phyloP scores from a whole-genome alignment of 441 rosid genomes.

The Syzygium malaccense region DNA sequence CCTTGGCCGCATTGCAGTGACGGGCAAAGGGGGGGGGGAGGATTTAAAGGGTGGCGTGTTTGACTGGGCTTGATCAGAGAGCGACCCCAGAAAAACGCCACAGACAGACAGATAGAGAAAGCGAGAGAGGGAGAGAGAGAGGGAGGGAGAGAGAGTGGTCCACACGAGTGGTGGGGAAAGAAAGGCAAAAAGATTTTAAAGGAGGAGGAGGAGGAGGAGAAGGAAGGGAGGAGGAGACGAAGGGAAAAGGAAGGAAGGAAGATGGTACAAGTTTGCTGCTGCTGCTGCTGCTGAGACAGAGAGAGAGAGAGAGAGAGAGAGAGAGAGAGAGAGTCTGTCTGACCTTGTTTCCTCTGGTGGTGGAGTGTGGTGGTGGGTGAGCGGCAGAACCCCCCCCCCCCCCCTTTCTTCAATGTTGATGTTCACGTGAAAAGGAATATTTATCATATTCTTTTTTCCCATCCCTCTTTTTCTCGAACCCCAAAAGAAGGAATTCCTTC shows the following conservation, averaged over 20 bases:
- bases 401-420: not conserved
- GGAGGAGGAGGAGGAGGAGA: no score
- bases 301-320: no score
- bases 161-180: not conserved
- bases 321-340: not conserved
- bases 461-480: not conserved
- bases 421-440: not conserved
- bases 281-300: not conserved
- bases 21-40: not conserved
- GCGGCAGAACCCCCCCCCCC: not conserved
- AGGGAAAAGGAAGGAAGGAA: no score
- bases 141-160: not conserved
- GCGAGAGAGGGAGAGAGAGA: not conserved
- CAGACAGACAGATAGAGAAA: not conserved
- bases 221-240: no score
- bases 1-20: not conserved
- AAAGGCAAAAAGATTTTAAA: not conserved
- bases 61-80: not conserved
- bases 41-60: not conserved
- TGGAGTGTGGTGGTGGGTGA: not conserved
- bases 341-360: not conserved
- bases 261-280: not conserved
- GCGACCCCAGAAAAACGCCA: not conserved
- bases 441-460: not conserved
- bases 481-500: no score